A percentile compares a stretch with the other conserved stretches of the same genome.
Conservation (phyloP, 78 protist genomes). For the Isochrysis galbana region DNA sequence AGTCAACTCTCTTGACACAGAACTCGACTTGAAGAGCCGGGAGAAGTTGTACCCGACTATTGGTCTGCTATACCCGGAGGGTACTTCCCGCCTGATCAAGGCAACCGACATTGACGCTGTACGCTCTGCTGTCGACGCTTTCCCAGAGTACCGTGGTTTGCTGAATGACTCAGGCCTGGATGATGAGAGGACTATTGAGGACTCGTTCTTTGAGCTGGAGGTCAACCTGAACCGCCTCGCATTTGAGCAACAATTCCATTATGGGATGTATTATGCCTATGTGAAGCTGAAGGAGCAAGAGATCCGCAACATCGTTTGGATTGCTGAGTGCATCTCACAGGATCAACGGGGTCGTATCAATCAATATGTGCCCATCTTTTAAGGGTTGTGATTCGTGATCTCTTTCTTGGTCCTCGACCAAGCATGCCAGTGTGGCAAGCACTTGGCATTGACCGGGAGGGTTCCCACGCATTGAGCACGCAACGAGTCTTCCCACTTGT, state of each 20-base stretch:
- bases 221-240: constrained; percentile 73
- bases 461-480: too few species aligned
- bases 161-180: constrained; percentile 51
- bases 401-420: too few species aligned
- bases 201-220: constrained; percentile 77
- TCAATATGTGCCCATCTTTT: constrained; percentile 81
- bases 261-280: constrained; percentile 88
- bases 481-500: too few species aligned
- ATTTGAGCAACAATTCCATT: constrained; percentile 87
- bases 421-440: too few species aligned
- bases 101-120: constrained; percentile 86
- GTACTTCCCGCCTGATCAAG: constrained; percentile 60
- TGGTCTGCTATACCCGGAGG: constrained; percentile 87
- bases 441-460: too few species aligned
- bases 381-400: too few species aligned
- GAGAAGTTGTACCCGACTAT: constrained; percentile 78
- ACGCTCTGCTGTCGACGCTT: constrained; percentile 62
- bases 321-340: constrained; percentile 96
- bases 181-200: constrained; percentile 84
- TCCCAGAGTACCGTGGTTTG: constrained; percentile 76
- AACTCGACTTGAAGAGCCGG: constrained; percentile 58
- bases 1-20: constrained; percentile 86
- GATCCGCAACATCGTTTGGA: constrained; percentile 93
- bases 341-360: constrained; percentile 74
- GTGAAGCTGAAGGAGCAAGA: constrained; percentile 91